Base-by-base conservation (phyloP, 805 yeast species). In the Lipomyces spencermartinsiae region DNA sequence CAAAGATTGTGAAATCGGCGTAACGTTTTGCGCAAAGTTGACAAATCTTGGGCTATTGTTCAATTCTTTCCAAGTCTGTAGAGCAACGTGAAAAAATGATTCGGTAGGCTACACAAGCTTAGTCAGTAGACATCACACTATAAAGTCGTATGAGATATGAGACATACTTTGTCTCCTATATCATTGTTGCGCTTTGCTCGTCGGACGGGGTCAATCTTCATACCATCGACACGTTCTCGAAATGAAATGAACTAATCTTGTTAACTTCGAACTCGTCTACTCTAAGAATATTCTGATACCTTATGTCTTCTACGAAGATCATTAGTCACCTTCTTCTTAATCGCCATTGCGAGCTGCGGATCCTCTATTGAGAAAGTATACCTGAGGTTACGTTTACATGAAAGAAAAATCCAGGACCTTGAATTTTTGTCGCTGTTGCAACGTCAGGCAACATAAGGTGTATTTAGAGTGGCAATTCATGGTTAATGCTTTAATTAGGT, bases 61-160 rank as follows among this genome's bases (percentile, higher is more conserved):
- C 66, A 91, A 86, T 75, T 95, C 98, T 66, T 82, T 85, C 97
- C 98, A 94, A 73, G 91, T 92, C 59, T 89, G 89, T 68, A 90
- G 81, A 0, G 97, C 87, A 12, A 95, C 85, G 35, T 89, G 78
- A 73, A 93, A 91, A 78, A 90, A 93, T 1, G 97, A 92, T 1
- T 66, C 71, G 12, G 71, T 68, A 12, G 66, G 63, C 71, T 68
- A n/a, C 19, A 12, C 29, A 33, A 49, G 22, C 4, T 19, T 19
- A 16, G 19, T 31, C 22, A 34, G 7, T 51, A 60, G 35, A 10
- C 2, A 60, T 6, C 19, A 63, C 14, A 25, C 51, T 33, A 22
- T 25, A 19, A n/a, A 33, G 16, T 19, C 19, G 16, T 49, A 29
- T 19, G 9, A 34, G 25, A 22, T 49, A 29, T 19, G 9, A 34